phyloP scores from a whole-genome alignment of 2,329 filamentous ascomycete genomes.

The Camillea tinctor region DNA sequence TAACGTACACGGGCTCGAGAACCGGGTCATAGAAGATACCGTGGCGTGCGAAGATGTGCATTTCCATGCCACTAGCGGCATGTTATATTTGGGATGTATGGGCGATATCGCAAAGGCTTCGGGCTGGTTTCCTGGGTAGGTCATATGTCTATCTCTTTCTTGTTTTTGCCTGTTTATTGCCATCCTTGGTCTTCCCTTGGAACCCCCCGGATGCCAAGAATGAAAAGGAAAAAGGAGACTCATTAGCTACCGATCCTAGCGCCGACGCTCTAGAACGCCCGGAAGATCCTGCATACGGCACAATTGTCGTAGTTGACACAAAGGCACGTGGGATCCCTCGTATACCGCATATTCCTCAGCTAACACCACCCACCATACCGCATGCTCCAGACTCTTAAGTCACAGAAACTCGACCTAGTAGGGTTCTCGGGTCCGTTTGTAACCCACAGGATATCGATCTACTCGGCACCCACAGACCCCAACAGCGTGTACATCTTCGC shows the following conservation, averaged over 20 bases:
- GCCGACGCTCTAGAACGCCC: constrained; percentile 18
- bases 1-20: constrained; percentile 24
- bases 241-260: constrained; percentile 4
- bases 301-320: constrained; percentile 53
- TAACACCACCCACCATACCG: not conserved
- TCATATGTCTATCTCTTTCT: not conserved
- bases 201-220: not conserved
- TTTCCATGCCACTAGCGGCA: constrained; percentile 45
- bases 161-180: not conserved
- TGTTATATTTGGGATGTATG: constrained; percentile 58
- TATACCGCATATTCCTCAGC: not conserved
- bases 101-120: constrained; percentile 30
- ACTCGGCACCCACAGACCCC: constrained; percentile 42
- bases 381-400: constrained; percentile 41
- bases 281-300: constrained; percentile 43
- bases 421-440: constrained; percentile 53
- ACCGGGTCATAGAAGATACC: constrained; percentile 47
- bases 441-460: constrained; percentile 61
- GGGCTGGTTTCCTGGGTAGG: constrained; percentile 28
- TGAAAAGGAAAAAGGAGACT: not conserved
- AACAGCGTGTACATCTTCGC: constrained; percentile 57
- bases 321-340: constrained; percentile 36
- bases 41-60: constrained; percentile 60
- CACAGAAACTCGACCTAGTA: constrained; percentile 45
- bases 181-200: not conserved